Conservation (phyloP, 2,329 filamentous ascomycete species). For the Ophiosphaerella herpotricha region DNA sequence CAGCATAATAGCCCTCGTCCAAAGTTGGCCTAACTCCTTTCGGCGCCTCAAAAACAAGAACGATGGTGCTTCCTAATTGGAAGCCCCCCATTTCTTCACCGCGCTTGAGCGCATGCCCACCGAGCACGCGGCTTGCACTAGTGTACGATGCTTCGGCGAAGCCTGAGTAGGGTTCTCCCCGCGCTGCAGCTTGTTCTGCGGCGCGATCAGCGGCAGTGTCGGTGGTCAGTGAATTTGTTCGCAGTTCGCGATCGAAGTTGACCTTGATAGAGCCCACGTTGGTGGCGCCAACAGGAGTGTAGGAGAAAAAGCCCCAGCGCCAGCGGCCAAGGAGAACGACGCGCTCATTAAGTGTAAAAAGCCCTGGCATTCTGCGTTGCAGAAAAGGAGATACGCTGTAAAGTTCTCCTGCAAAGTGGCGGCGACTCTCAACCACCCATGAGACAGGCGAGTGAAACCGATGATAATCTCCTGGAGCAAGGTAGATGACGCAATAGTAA, state of each 20-base stretch:
- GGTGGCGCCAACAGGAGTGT: conserved; percentile 92
- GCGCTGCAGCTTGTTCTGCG: conserved; percentile 74
- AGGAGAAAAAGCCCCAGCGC: conserved; percentile 97
- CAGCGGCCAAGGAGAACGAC: conserved; percentile 91
- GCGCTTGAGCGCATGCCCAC: conserved; percentile 79
- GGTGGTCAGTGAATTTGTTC: conserved; percentile 88
- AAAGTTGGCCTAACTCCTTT: conserved; percentile 61
- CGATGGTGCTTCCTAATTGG: conserved; percentile 91
- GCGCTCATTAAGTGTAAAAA: conserved; percentile 96
- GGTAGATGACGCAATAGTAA: conserved; percentile 94
- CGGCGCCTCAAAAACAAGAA: conserved; percentile 95
- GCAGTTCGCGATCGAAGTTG: conserved; percentile 93
- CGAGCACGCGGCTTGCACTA: conserved; percentile 74
- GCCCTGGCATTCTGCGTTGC: conserved; percentile 85
- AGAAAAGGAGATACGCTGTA: conserved; percentile 95
- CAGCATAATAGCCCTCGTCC: conserved; percentile 59
- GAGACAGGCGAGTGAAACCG: conserved; percentile 94
- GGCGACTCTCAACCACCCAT: conserved; percentile 91
- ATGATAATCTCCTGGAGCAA: conserved; percentile 97
- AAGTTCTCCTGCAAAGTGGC: conserved; percentile 97
- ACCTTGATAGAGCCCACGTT: conserved; percentile 97
- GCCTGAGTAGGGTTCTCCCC: conserved; percentile 84
- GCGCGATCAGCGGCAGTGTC: conserved; percentile 90
- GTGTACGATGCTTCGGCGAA: conserved; percentile 91
- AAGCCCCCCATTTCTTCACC: conserved; percentile 99